Evolutionary conservation across 2,329 filamentous ascomycete genomes (phyloP), one percentile per base, ranked within the genome.

Genomic region (Trichoderma guizhouense): DNA sequence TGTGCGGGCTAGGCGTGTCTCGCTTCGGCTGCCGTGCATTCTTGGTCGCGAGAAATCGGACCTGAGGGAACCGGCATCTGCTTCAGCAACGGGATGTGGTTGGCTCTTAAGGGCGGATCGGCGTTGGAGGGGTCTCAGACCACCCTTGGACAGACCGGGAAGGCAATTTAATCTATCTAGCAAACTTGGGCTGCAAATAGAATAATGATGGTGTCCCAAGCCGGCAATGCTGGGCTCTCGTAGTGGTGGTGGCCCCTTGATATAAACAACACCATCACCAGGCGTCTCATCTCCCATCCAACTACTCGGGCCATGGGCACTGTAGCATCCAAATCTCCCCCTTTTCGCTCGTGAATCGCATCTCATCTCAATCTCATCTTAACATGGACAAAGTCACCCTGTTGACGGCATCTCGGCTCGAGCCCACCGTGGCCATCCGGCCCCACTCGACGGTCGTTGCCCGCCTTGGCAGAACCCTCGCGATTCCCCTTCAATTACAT

Each of bases 331-430:
- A 12, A 53, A 53, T 53, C 47, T 24, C 47, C 47, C 47, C 47
- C 47, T 24, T 53, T 53, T 53, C 47, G 11, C n/a, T 24, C n/a
- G 9, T 24, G 21, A 24, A 53, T 53, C 47, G 21, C 47, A 53
- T 53, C 43, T 51, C 43, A 51, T 51, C 43, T 21, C 43, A 11
- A n/a, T 21, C 43, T 21, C n/a, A 51, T 51, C 43, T 51, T 9
- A 51, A 14, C n/a, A 73, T 82, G 81, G 80, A 81, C 74, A 80
- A 82, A 72, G 77, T 81, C 72, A 78, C 77, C 66, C 77, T 84
- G 74, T 79, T 84, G 70, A 79, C 82, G 57, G 78, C 81, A 73
- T 80, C 82, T 62, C 80, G 75, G 60, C 79, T 80, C 77, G 79
- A 82, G 74, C 78, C 80, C 3, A 73, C 74, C 9, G 76, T 77